Evolutionary conservation across 139 green algal species (phyloP).

Genomic region (Coelastrella sp.): DNA sequence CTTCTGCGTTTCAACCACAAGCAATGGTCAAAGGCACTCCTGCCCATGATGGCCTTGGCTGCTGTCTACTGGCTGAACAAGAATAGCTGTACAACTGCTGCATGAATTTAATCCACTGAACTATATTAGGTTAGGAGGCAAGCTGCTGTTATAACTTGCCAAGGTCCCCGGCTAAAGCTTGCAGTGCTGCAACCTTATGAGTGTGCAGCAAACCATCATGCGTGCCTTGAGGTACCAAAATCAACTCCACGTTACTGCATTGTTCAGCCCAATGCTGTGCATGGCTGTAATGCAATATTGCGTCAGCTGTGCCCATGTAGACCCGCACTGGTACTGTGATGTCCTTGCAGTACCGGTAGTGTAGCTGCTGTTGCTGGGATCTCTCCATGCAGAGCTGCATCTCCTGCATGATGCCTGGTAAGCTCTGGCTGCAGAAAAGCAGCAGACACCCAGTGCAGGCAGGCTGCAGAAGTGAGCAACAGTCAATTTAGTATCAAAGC

Average conservation of each 20-base stretch:
- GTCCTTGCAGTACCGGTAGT: neutral
- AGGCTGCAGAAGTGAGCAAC: neutral
- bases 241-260: constrained; percentile 29
- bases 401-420: constrained; percentile 42
- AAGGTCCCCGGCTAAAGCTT: neutral
- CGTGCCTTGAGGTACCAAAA: neutral
- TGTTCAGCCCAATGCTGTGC: constrained; percentile 24
- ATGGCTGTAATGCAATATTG: neutral
- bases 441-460: neutral
- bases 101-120: no score
- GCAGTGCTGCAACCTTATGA: neutral
- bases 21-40: no score
- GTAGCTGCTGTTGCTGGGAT: neutral
- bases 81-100: no score
- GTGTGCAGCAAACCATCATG: constrained; percentile 45
- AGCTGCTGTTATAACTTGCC: neutral
- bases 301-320: constrained; percentile 32
- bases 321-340: neutral
- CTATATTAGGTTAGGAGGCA: neutral
- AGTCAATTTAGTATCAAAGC: no score
- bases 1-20: no score
- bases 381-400: constrained; percentile 39
- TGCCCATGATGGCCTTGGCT: no score
- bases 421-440: neutral
- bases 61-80: no score